Evolutionary conservation across 2,329 filamentous ascomycete genomes (phyloP).

Genomic region (Graphilbum ipis-grandicollis): DNA sequence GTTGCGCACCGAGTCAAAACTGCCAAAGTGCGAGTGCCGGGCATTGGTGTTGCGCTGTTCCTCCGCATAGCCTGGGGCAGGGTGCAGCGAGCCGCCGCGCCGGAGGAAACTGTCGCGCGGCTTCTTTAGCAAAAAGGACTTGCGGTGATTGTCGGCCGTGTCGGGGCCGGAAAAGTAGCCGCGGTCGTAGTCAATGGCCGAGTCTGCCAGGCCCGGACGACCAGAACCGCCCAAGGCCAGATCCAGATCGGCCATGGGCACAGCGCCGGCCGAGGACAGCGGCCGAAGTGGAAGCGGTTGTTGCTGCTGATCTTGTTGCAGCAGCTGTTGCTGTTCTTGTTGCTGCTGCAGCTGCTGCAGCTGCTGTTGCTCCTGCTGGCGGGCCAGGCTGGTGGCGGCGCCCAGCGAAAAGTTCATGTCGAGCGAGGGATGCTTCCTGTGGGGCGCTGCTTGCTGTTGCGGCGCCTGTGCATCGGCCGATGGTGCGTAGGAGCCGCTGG

Average conservation of each 20-base stretch:
- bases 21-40: conserved; percentile 63
- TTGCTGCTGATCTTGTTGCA: background rate
- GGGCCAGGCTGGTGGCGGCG: conserved; percentile 22
- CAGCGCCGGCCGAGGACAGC: conserved; percentile 31
- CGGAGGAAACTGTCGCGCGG: conserved; percentile 46
- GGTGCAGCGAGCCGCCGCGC: background rate
- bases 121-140: conserved; percentile 64
- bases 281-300: conserved; percentile 18
- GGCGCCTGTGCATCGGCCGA: conserved; percentile 13
- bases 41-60: conserved; percentile 50
- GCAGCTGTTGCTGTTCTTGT: background rate
- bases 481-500: conserved; percentile 24
- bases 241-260: conserved; percentile 22
- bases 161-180: conserved; percentile 92
- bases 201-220: conserved; percentile 25
- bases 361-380: conserved; percentile 1
- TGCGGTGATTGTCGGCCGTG: conserved; percentile 43
- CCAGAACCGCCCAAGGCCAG: background rate
- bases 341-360: background rate
- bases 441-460: conserved; percentile 12
- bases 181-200: conserved; percentile 52
- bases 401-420: conserved; percentile 55
- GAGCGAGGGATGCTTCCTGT: conserved; percentile 53
- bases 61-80: conserved; percentile 40
- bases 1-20: conserved; percentile 57